Evolutionary conservation across 139 green algal genomes (phyloP), one percentile per base, ranked within the genome.

Genomic region (Gonium pectorale): DNA sequence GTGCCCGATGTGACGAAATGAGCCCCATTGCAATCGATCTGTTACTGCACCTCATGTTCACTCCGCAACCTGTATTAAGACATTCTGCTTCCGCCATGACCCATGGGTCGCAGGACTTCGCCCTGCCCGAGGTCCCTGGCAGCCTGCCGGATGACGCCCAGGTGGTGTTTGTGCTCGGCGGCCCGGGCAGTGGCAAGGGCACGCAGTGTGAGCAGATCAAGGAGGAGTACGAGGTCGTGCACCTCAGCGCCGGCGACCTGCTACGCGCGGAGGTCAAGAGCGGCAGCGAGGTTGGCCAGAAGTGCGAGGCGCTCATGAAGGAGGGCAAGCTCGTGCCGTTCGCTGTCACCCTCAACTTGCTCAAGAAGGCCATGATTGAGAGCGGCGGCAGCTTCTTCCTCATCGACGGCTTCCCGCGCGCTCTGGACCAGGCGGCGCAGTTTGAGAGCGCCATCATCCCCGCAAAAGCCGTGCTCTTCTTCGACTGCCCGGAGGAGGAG

Each of bases 381-480:
- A 91, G 79, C 60, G 86, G 87, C 15, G 86, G 44, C 67, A 86
- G 87, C 44, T 88, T 89, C 66, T 98, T 98, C 87, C 90, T 41
- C 22, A 96, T 98, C 79, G 96, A 98, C 81, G 96, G 96, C 71
- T 98, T 98, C 92, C 95, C 96, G 21, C 90, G 96, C 15, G 94
- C 95, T 17, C 66, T 95, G 46, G 94, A 97, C 67, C 96, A 98
- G 81, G 91, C 92, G 0, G 80, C 89, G 19, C 59, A 59, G 33
- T 97, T 97, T 88, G 93, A 96, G 83, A 29, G 29, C 7, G 68
- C 68, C 80, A 92, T 95, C 38, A 89, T 83, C 43, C 78, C 86
- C 11, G 68, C 70, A 51, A 54, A 86, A 54, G 44, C 56, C 1
- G 83, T 87, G 6, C 81, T 88, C 0, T 90, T 90, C 77, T 85